These are phyloP conservation scores for Boletus semigastroideus DNA, from an alignment of 1,284 basidiomycete species.

Conservation along the genomic window DNA sequence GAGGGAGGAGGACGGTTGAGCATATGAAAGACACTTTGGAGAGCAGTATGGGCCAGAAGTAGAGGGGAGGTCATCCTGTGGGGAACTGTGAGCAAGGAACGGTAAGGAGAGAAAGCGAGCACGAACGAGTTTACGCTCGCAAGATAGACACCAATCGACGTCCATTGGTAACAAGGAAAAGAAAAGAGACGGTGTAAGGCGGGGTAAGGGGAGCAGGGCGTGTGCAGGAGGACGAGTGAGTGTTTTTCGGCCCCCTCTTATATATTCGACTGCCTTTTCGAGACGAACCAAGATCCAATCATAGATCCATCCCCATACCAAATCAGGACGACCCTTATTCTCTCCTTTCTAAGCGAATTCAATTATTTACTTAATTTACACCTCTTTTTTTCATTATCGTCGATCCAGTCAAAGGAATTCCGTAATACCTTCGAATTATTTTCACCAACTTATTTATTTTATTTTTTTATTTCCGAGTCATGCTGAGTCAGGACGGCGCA, in stretches of 20 bases:
- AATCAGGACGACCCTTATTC: conserved; percentile 24
- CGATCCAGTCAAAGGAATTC: conserved; percentile 26
- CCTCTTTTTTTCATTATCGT: conserved; percentile 29
- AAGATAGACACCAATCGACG: conserved; percentile 67
- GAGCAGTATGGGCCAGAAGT: conserved; percentile 54
- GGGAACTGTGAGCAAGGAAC: conserved; percentile 10
- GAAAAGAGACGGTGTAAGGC: too few species aligned
- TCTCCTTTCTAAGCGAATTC: conserved; percentile 23
- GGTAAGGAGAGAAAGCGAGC: background rate
- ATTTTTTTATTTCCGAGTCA: conserved; percentile 5
- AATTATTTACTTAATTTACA: conserved; percentile 37
- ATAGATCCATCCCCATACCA: conserved; percentile 5
- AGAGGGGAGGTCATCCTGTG: conserved; percentile 40
- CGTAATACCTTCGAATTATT: conserved; percentile 6
- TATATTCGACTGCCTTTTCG: conserved; percentile 30
- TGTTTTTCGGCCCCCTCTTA: conserved; percentile 22
- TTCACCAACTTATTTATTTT: conserved; percentile 11
- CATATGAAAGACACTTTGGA: conserved; percentile 40
- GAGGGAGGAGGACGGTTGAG: conserved; percentile 26
- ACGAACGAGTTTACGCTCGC: conserved; percentile 55
- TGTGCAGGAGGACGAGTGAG: conserved; percentile 12
- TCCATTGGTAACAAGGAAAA: conserved; percentile 54
- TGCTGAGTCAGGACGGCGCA: conserved; percentile 26
- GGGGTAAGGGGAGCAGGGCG: conserved; percentile 10
- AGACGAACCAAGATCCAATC: conserved; percentile 15